These are phyloP conservation scores for Leishmania amazonensis DNA, from an alignment of 208 protist genomes.

Conservation along the genomic window DNA sequence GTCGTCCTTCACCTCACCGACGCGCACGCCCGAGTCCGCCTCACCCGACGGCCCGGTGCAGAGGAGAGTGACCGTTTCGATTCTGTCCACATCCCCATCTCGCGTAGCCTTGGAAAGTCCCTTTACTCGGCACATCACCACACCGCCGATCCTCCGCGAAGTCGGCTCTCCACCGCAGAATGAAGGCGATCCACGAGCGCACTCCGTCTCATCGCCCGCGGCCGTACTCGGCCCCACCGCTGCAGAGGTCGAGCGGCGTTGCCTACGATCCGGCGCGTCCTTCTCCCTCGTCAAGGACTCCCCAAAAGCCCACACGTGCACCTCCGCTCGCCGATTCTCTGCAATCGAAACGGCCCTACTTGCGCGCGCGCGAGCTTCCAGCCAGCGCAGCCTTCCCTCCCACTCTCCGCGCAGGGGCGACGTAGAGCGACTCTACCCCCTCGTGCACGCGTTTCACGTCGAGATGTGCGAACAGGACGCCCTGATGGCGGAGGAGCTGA, in stretches of 20 bases:
- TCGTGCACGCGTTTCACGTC: constrained; percentile 32
- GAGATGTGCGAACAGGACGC: constrained; percentile 31
- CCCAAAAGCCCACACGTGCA: background rate
- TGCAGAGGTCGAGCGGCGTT: too few relatives aligned
- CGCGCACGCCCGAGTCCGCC: background rate
- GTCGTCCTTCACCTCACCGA: background rate
- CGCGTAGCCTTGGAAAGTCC: background rate
- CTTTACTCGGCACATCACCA: background rate
- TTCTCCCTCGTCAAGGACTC: background rate
- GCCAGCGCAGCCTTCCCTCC: background rate
- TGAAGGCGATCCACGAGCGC: background rate
- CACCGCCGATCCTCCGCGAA: background rate
- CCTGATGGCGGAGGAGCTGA: constrained; percentile 46
- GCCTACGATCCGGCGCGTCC: background rate
- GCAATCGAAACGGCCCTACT: constrained; percentile 25
- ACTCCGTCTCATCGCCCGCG: background rate
- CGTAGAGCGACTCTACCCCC: constrained; percentile 31
- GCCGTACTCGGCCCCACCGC: background rate
- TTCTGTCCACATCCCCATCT: background rate
- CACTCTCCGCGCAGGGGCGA: constrained; percentile 9
- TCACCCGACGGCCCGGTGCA: background rate
- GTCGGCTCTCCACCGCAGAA: too few relatives aligned
- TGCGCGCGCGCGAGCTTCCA: constrained; percentile 6
- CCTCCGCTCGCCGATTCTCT: constrained; percentile 12
- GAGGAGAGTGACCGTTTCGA: background rate